These are phyloP conservation scores for Pistacia integerrima DNA, from an alignment of 345 rosid species.

Conservation along the genomic window DNA sequence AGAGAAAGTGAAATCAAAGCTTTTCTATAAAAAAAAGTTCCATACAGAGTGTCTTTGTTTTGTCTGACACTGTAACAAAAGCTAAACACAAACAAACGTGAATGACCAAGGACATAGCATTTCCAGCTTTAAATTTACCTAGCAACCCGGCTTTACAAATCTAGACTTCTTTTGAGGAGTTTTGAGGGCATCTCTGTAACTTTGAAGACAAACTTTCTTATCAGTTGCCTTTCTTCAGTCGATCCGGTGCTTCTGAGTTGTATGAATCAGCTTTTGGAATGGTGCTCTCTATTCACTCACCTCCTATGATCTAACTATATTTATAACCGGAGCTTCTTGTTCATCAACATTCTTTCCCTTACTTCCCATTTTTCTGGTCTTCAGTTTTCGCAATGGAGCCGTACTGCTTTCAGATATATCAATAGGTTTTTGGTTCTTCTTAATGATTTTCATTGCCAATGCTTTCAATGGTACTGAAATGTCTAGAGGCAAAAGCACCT, in stretches of 20 bases:
- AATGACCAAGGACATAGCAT: no score
- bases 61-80: no score
- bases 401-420: slow-evolving; percentile 13
- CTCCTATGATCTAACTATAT: slow-evolving; percentile 1
- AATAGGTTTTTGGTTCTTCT: slow-evolving; percentile 38
- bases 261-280: not conserved
- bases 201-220: no score
- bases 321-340: slow-evolving; percentile 6
- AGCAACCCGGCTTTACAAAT: not conserved
- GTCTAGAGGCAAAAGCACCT: no score
- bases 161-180: not conserved
- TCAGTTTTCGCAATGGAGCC: slow-evolving; percentile 15
- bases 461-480: no score
- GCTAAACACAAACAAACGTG: no score
- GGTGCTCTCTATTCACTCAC: not conserved
- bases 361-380: slow-evolving; percentile 4
- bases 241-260: not conserved
- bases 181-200: not conserved
- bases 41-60: not conserved
- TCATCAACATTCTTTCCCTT: slow-evolving; percentile 21
- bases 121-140: no score
- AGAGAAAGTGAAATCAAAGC: not conserved
- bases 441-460: no score
- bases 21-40: not conserved
- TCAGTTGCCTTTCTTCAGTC: slow-evolving; percentile 1